Conservation (phyloP, 2,329 filamentous ascomycete genomes). For the Xylaria sp. region DNA sequence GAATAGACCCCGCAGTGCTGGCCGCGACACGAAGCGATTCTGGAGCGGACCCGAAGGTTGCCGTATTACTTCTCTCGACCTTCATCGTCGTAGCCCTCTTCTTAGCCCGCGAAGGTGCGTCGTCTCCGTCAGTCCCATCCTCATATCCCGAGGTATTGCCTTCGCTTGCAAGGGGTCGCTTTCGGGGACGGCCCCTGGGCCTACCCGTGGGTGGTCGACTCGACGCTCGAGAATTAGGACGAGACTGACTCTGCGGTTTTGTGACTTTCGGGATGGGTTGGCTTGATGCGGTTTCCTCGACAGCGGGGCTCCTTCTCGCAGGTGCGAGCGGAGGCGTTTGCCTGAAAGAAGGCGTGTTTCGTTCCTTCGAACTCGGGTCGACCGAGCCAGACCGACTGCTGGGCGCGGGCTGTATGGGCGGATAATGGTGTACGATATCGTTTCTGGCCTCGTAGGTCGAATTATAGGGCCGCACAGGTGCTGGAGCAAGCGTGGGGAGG, state of each 20-base stretch:
- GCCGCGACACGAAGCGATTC: slow-evolving; percentile 90
- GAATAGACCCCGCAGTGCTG: slow-evolving; percentile 87
- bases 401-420: slow-evolving; percentile 35
- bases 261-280: slow-evolving; percentile 45
- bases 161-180: slow-evolving; percentile 58
- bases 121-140: slow-evolving; percentile 70
- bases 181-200: slow-evolving; percentile 66
- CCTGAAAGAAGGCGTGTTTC: slow-evolving; percentile 21
- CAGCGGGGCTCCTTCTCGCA: slow-evolving; percentile 34
- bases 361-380: slow-evolving; percentile 40
- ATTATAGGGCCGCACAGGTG: slow-evolving; percentile 43
- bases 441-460: slow-evolving; percentile 43
- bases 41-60: slow-evolving; percentile 75
- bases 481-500: slow-evolving; percentile 48
- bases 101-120: slow-evolving; percentile 63
- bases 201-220: slow-evolving; percentile 63
- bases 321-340: slow-evolving; percentile 33
- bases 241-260: slow-evolving; percentile 60
- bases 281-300: slow-evolving; percentile 38
- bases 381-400: slow-evolving; percentile 46
- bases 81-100: slow-evolving; percentile 85
- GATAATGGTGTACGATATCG: slow-evolving; percentile 36
- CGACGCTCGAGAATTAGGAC: slow-evolving; percentile 70
- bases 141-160: slow-evolving; percentile 82
- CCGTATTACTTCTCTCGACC: slow-evolving; percentile 76